Percentiles rank a stretch among this genome's conserved stretches.
phyloP scores from a whole-genome alignment of 306 rosid species.

The Inga laurina region DNA sequence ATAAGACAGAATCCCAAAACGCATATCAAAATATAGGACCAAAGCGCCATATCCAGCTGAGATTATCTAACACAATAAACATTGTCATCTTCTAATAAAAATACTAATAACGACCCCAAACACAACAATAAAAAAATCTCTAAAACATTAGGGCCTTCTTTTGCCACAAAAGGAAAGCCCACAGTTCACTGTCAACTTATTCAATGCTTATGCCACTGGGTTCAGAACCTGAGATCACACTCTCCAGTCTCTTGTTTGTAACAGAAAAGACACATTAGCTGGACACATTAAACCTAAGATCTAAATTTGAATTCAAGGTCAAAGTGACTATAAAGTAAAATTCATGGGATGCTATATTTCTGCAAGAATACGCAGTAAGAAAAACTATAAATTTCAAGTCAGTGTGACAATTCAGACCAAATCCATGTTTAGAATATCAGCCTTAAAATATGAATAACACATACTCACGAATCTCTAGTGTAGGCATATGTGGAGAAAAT shows the following conservation, averaged over 20 bases:
- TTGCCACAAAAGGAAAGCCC: not conserved
- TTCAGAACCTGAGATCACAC: not conserved
- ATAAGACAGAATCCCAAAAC: not conserved
- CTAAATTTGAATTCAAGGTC: not conserved
- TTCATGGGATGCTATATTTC: not conserved
- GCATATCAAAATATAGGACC: slow-evolving; percentile 9
- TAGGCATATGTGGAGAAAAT: slow-evolving; percentile 72
- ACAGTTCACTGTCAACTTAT: not conserved
- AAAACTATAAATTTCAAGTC: not conserved
- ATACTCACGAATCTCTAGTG: slow-evolving; percentile 94
- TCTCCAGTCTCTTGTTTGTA: not conserved
- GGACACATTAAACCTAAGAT: not conserved
- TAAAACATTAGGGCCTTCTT: not conserved
- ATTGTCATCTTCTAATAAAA: not conserved
- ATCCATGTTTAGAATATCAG: not conserved
- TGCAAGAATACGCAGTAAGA: not conserved
- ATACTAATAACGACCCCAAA: not conserved
- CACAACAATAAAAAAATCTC: not conserved
- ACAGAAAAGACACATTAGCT: not conserved
- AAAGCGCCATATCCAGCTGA: not conserved
- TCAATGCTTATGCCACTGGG: not conserved
- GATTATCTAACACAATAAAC: slow-evolving; percentile 7
- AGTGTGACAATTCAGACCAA: slow-evolving; percentile 10
- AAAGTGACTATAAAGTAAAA: not conserved
- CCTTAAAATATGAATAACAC: slow-evolving; percentile 14